Evolutionary conservation across 2,329 filamentous ascomycete species (phyloP), one percentile per base, ranked within the genome.

Genomic region (Biscogniauxia sp.): DNA sequence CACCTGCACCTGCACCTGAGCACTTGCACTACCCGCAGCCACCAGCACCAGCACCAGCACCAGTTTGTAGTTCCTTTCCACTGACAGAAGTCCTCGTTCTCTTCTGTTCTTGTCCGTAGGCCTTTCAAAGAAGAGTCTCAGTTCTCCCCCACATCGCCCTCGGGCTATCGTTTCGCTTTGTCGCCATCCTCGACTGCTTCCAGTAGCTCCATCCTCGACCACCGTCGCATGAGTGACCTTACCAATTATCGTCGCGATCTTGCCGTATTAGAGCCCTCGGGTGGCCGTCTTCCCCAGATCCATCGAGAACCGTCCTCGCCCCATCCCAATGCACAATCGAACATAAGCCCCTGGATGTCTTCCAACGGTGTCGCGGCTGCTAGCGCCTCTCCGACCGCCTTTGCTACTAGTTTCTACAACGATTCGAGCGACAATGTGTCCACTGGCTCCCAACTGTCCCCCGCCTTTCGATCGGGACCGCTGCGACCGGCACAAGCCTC

Each of bases 391-490:
- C 74, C 71, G 55, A 74, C 70, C 63, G 66, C 70, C 45, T 75
- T 80, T 71, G 73, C 77, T 45, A 84, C 82, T 54, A 89, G 81
- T 73, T 93, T 92, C 75, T 90, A 86, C 76, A 87, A 92, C 74
- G 88, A 93, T 72, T 91, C 89, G 37, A 89, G 83, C 78, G 90
- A 93, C 70, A 88, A 87, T 70, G 72, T 89, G 57, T 85, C 84
- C 13, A 71, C 80, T 23, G 74, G 76, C 32, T 87, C 85, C 28
- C 92, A 92, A 68, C 78, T 91, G 57, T 93, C 91, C 32, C 88
- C 91, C 0, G 84, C 85, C 58, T 88, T 89, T 70, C 84, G 88
- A 49, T 82, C 86, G 2, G 80, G 82, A n/a, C 26, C 62, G 53
- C 58, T 64, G 54, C 65, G 70, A 51, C 62, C 65, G 49, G 53